A percentile compares a stretch with the other conserved stretches of the same genome.
Conservation (phyloP, 495 filamentous ascomycete species). For the Entonaema liquescens region DNA sequence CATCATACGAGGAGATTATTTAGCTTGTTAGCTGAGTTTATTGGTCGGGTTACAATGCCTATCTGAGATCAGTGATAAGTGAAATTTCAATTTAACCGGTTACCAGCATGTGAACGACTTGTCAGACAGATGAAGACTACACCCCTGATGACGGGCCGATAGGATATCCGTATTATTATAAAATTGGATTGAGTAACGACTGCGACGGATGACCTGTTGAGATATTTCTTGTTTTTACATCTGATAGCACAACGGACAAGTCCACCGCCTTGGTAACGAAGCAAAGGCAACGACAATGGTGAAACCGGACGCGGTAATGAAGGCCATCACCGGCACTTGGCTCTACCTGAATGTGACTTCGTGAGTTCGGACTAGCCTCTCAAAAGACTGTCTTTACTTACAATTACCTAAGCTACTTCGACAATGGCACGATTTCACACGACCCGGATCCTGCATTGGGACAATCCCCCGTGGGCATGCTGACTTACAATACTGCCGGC, state of each 20-base stretch:
- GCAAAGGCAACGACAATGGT: constrained; percentile 9
- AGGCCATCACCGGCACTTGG: constrained; percentile 36
- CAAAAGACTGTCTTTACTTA: neutral
- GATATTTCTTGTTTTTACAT: neutral
- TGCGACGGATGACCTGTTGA: neutral
- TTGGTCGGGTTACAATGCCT: constrained; percentile 8
- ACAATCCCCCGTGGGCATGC: constrained; percentile 18
- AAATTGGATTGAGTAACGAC: neutral
- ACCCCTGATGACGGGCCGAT: neutral
- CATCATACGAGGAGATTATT: constrained; percentile 2
- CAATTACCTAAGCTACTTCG: constrained; percentile 17
- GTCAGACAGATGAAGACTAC: constrained; percentile 4
- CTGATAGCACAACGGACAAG: neutral
- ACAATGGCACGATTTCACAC: constrained; percentile 27
- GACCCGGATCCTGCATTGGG: constrained; percentile 7
- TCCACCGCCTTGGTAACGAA: neutral
- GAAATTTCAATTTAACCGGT: constrained; percentile 33
- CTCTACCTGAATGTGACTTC: constrained; percentile 34
- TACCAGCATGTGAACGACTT: neutral
- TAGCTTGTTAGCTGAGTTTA: constrained; percentile 8
- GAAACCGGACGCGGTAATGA: constrained; percentile 33
- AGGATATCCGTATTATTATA: constrained; percentile 1
- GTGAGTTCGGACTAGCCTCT: constrained; percentile 10
- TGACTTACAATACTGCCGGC: constrained; percentile 19
- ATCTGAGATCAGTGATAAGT: constrained; percentile 4